Base-by-base conservation (phyloP, 1,139 yeast species). In the Kazachstania sp. region DNA sequence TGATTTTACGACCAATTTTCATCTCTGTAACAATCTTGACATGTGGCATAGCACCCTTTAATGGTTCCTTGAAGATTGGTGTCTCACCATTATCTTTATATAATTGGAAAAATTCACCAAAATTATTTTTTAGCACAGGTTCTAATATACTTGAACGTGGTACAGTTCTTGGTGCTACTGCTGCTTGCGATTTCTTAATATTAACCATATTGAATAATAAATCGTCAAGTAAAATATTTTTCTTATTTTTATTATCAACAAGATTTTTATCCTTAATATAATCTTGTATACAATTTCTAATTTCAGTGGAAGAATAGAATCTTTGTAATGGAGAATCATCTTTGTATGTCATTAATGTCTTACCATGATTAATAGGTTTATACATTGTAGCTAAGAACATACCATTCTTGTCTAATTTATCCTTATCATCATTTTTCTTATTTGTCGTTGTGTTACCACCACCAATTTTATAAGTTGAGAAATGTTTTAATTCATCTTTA, bases 1-100 rank as follows among this genome's bases (percentile, higher is more conserved):
- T 77, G 6, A 83, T 73, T 61, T 88, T 90, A 50, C 95, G 74
- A 0, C 97, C 95, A 49, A 86, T 81, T 55, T 86, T 84, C 55
- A 80, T 75, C 63, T 86, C 95, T 9, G 90, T 82, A 9, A 79
- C 67, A 18, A 92, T 76, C 38, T 74, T 68, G 31, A 92, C 74
- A 41, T 71, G 75, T 8, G 96, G 95, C 1, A 83, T 72, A 1
- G 70, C 67, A 1, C 97, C 97, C 54, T 75, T 83, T 23, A 59
- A 58, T 3, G 79, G 73, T 35, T 68, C 63, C 28, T 67, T 66
- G 35, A 56, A 47, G 26, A 60, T 32, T 48, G 64, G 70, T 1
- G 66, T 61, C 43, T 72, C 74, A 0, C 70, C 71, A 4, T 80
- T 78, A 19, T 38, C 30, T 45, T 71, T 71, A 29, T 73, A 65